These are phyloP conservation scores for Exophiala spinifera DNA, from an alignment of 2,329 filamentous ascomycete genomes.

Conservation along the genomic window DNA sequence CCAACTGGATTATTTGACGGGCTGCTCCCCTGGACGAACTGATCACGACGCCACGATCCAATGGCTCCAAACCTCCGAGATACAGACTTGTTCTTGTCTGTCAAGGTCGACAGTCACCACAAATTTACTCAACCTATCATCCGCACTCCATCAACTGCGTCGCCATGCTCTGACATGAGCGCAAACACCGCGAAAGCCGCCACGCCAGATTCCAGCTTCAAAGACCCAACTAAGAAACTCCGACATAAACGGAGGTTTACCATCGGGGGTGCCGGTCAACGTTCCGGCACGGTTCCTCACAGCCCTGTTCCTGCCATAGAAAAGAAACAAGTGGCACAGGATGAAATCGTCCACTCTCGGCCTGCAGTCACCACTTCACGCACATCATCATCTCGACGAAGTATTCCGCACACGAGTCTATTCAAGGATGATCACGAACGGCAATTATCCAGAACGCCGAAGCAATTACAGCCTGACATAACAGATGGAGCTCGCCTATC, in stretches of 20 bases:
- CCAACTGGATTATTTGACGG: background rate
- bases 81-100: constrained; percentile 1
- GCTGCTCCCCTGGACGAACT: background rate
- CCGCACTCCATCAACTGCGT: background rate
- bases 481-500: background rate
- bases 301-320: background rate
- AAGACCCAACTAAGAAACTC: background rate
- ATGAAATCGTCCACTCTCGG: background rate
- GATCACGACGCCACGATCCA: background rate
- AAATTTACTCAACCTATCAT: background rate
- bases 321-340: background rate
- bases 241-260: constrained; percentile 8
- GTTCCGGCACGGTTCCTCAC: background rate
- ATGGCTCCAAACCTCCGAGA: constrained; percentile 1
- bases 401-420: background rate
- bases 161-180: background rate
- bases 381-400: background rate
- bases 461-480: background rate
- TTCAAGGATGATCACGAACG: background rate
- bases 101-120: background rate
- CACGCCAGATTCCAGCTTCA: background rate
- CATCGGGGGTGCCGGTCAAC: background rate
- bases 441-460: background rate
- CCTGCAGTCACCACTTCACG: background rate
- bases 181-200: background rate